Conservation (phyloP, 2,329 filamentous ascomycete genomes). For the Nigrospora oryzae region DNA sequence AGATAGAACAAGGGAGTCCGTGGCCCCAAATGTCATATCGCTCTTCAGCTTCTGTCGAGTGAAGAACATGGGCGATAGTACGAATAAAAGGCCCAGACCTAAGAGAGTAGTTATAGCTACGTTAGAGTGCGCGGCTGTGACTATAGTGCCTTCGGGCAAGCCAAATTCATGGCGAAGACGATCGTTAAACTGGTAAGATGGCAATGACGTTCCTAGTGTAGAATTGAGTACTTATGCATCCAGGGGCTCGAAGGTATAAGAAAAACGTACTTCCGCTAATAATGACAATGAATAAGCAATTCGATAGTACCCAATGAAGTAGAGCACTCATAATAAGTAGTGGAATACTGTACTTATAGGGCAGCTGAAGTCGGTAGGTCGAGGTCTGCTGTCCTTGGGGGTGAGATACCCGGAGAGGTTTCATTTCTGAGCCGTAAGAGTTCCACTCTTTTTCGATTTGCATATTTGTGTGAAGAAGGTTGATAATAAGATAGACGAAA, state of each 20-base stretch:
- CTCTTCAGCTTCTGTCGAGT: slow-evolving; percentile 7
- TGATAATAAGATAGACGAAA: slow-evolving; percentile 30
- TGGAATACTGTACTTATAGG: slow-evolving; percentile 29
- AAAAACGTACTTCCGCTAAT: slow-evolving; percentile 10
- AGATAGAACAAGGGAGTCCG: slow-evolving; percentile 13
- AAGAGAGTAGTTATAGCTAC: no score
- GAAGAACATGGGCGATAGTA: slow-evolving; percentile 6
- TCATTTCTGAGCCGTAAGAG: slow-evolving; percentile 17
- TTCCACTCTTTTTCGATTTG: slow-evolving; percentile 32
- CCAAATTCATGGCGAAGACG: no score
- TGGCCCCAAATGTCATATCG: slow-evolving; percentile 8
- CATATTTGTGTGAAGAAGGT: slow-evolving; percentile 32
- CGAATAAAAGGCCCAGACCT: no score
- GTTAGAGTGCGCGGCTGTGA: no score
- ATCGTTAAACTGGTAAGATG: no score
- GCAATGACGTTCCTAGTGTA: no score
- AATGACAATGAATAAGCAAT: slow-evolving; percentile 25
- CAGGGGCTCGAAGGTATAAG: no score
- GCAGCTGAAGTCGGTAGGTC: slow-evolving; percentile 28
- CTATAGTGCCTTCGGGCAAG: no score
- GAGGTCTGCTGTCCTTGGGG: slow-evolving; percentile 22
- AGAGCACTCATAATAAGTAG: slow-evolving; percentile 22
- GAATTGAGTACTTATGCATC: no score
- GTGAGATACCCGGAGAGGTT: slow-evolving; percentile 24
- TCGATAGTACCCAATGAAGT: slow-evolving; percentile 33